Conservation (phyloP, 2,329 filamentous ascomycete species). For the Calonectria ilicicola region DNA sequence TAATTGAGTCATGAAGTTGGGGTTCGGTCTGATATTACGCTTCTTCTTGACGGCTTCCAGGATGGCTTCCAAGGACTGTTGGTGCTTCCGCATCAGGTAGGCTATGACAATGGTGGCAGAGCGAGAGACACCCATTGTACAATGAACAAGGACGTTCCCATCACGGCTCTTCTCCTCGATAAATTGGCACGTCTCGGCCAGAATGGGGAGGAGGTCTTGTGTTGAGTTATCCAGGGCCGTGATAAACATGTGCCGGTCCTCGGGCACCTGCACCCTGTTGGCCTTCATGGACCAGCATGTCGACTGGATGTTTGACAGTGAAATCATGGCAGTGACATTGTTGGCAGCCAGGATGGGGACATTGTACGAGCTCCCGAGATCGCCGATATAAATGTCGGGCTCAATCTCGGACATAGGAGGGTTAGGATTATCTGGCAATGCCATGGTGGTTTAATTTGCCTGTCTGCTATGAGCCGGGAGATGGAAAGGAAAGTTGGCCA, state of each 20-base stretch:
- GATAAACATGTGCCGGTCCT: not conserved
- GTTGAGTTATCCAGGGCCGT: not conserved
- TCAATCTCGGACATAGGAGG: not conserved
- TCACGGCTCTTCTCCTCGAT: not conserved
- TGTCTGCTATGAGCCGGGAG: not conserved
- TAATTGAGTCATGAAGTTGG: not conserved
- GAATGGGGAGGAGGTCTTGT: not conserved
- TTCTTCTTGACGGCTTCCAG: not conserved
- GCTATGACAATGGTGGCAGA: constrained; percentile 2
- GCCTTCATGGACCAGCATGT: not conserved
- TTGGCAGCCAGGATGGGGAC: not conserved
- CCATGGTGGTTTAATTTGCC: not conserved
- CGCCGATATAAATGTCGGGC: not conserved
- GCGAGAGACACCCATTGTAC: constrained; percentile 1
- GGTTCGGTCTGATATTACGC: not conserved
- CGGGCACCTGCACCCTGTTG: not conserved
- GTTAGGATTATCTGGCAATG: not conserved
- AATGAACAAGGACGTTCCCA: not conserved
- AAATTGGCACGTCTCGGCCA: not conserved
- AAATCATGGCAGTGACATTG: not conserved
- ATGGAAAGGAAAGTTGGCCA: not conserved
- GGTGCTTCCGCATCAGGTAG: constrained; percentile 3
- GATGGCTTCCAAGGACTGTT: not conserved
- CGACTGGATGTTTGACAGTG: not conserved
- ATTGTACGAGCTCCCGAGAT: not conserved